Conservation (phyloP, 768 basidiomycete species). For the Xerocomus potaroensis region DNA sequence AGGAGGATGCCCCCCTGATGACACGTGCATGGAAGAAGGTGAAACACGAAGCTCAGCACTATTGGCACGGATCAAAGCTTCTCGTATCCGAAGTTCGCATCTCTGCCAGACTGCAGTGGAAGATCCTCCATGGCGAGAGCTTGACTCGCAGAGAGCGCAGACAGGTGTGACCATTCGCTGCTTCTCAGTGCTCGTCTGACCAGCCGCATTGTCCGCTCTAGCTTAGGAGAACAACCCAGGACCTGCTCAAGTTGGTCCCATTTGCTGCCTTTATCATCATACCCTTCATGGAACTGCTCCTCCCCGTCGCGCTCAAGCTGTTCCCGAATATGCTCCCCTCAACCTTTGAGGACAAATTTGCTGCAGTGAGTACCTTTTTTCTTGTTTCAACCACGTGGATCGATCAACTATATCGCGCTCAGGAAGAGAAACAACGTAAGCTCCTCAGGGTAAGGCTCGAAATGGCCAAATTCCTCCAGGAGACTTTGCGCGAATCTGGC, state of each 20-base stretch:
- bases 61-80: constrained; percentile 95
- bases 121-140: constrained; percentile 85
- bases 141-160: constrained; percentile 90
- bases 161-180: constrained; percentile 53
- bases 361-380: constrained; percentile 55
- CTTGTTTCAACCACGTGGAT: not conserved
- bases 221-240: constrained; percentile 91
- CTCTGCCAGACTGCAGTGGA: constrained; percentile 81
- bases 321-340: constrained; percentile 99
- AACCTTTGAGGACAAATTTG: constrained; percentile 96
- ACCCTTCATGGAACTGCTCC: constrained; percentile 96
- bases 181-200: constrained; percentile 2
- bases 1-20: constrained; percentile 43
- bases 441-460: constrained; percentile 90
- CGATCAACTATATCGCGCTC: not conserved
- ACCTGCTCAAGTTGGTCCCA: constrained; percentile 87
- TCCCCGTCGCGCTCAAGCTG: constrained; percentile 92
- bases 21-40: constrained; percentile 84
- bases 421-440: constrained; percentile 98
- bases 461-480: constrained; percentile 99
- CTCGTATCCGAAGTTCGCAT: constrained; percentile 93
- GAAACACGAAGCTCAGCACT: constrained; percentile 94
- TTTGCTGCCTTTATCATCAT: constrained; percentile 94
- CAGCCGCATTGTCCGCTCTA: constrained; percentile 28
- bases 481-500: constrained; percentile 92